Base-by-base conservation (phyloP, 768 basidiomycete genomes). In the Tricholoma matsutake region DNA sequence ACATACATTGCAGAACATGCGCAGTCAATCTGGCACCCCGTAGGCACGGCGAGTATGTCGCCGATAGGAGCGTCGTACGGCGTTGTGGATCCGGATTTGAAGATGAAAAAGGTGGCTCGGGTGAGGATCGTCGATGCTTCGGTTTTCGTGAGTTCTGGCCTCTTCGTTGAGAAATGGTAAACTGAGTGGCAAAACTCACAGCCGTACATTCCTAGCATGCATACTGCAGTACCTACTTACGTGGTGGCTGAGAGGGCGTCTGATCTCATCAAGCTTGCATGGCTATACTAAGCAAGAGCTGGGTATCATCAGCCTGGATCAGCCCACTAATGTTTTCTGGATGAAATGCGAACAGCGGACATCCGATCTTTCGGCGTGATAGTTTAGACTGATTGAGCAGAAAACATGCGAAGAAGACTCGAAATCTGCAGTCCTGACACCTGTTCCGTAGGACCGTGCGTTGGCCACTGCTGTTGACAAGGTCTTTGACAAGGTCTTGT, bases 51-150 rank as follows among this genome's bases (percentile, higher is more conserved):
- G 14, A 25, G 57, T 31, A 64, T 65, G 61, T 60, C 64, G 13
- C 53, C 62, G 18, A 55, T 54, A 49, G 53, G 56, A 64, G 22
- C 22, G 22, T 25, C 22, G 22, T 25, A 25, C 22, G 22, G 22
- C 22, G 22, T 25, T 25, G 22, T 67, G 22, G 59, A 67, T 41
- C 64, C 62, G 28, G 56, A 65, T 51, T 61, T 67, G 13, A 43
- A 54, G 37, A 49, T 67, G 18, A 65, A 67, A 32, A 62, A 62
- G 10, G 57, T 64, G 18, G 20, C 3, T 18, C 64, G 66, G 32
- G 41, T 65, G 16, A 62, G 66, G n/a, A 59, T 67, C 29, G 61
- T 67, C 31, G 66, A 67, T 22, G 66, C 62, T 6, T 67, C 66
- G 28, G 58, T 67, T 32, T 53, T 67, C 51, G 66, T 65, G 34